A percentile compares a stretch with the other conserved stretches of the same genome.
These are phyloP conservation scores for Drechmeria coniospora DNA, from an alignment of 2,329 filamentous ascomycete genomes.

Conservation along the genomic window DNA sequence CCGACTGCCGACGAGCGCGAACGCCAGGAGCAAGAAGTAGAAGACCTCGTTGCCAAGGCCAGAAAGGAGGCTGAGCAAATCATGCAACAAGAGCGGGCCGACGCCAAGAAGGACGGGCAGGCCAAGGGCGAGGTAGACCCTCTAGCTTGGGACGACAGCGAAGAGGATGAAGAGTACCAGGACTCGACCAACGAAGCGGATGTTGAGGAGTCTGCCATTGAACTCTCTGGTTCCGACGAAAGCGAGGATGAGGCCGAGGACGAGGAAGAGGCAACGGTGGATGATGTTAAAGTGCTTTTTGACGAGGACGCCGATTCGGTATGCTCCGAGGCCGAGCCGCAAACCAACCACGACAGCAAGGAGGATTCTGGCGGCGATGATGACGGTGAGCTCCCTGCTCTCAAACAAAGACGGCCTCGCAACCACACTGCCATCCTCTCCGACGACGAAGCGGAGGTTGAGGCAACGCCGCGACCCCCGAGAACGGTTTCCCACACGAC, in stretches of 20 bases:
- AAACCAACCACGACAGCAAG: conserved; percentile 19
- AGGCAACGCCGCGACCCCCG: conserved; percentile 31
- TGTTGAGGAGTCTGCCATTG: conserved; percentile 22
- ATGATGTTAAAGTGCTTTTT: conserved; percentile 18
- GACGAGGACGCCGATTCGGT: conserved; percentile 25
- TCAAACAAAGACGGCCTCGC: conserved; percentile 29
- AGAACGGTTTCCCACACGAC: conserved; percentile 26
- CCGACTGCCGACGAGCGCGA: conserved; percentile 80
- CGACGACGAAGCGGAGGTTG: conserved; percentile 37
- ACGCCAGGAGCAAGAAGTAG: conserved; percentile 65
- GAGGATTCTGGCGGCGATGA: conserved; percentile 17
- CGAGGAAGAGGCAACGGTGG: too few relatives aligned
- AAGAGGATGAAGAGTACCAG: conserved; percentile 36
- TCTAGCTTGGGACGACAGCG: conserved; percentile 41
- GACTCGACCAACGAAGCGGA: conserved; percentile 22
- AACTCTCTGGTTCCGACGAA: conserved; percentile 30
- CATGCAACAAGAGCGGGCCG: conserved; percentile 59
- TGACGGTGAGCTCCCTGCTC: conserved; percentile 23
- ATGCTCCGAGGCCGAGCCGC: conserved; percentile 9
- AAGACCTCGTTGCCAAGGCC: conserved; percentile 77
- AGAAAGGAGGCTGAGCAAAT: conserved; percentile 62
- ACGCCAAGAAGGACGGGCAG: conserved; percentile 48
- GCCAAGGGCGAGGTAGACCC: conserved; percentile 31
- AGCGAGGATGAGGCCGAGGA: conserved; percentile 19
- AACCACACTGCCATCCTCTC: conserved; percentile 40